Base-by-base conservation (phyloP, 2,329 filamentous ascomycete genomes). In the Phialocephala sp. region DNA sequence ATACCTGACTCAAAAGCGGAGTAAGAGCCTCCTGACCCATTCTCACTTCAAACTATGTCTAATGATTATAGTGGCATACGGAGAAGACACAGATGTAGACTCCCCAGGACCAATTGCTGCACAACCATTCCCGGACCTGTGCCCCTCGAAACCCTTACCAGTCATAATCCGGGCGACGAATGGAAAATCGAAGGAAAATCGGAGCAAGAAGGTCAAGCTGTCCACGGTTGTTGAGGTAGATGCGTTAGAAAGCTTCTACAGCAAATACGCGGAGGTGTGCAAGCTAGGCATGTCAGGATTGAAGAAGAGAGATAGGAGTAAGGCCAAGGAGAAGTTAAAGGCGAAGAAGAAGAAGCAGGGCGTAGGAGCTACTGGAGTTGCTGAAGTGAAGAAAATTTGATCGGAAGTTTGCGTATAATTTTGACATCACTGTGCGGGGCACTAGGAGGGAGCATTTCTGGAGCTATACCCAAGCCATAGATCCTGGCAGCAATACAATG, bases 241-340 rank as follows among this genome's bases (percentile, higher is more conserved):
- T 65, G 87, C 90, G 5, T 78, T 98, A 12, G 93, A 96, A 62
- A 81, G 78, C 0, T 99, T 99, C 76, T 99, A 93, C 77, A 81
- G 83, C 36, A 85, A 87, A 60, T 99, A 98, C 80, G 94, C 93
- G 24, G 95, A 98, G 72, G 85, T 93, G 2, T 97, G 94, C 80
- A 97, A 97, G 82, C 82, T 85, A 0, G 93, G 93, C 6, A 97
- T 98, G 93, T 84, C 86, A 58, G 89, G 90, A 8, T 77, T 99
- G 80, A 98, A 97, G 87, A 97, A 97, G 76, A 86, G 95, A 72
- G 94, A 98, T 80, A 87, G 93, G 75, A 97, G 91, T 79, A 94
- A 92, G 84, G 89, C 89, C 71, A 91, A 91, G 80, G 87, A 86
- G 82, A 92, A 91, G 77, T 89, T 91, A 72, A 91, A 91, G 77